Base-by-base conservation (phyloP, 495 filamentous ascomycete genomes). In the Antarctomyces pellizariae region DNA sequence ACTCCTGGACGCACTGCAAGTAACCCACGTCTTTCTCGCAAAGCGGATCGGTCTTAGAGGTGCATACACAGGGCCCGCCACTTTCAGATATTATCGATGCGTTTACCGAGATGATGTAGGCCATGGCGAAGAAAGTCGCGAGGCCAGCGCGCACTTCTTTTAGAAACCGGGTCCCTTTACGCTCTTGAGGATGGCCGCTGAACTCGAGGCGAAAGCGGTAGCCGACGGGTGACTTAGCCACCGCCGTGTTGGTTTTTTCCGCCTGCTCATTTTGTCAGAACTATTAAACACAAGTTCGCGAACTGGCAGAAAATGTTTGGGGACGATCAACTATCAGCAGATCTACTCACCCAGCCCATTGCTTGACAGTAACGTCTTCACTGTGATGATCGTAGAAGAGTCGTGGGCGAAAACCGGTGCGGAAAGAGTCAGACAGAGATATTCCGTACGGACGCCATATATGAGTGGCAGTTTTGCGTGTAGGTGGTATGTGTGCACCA, bases 101-200 rank as follows among this genome's bases (percentile, higher is more conserved):
- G 49, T 76, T 80, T 37, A 75, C 68, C 16, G 60, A 57, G 29
- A 70, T 63, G 41, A 76, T 75, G 42, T 67, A 78, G 40, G 76
- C 75, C 76, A 83, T 83, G 36, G 75, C 75, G 49, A 82, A 80
- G 56, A 83, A 80, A 25, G 76, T 75, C 16, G 75, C 75, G 2
- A 82, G 45, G 29, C 75, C 76, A 32, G 73, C 76, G 26, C 76
- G 67, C 23, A 80, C 45, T 50, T 83, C 75, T 13, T 74, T 82
- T 36, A 75, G 65, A 53, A 83, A 82, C 37, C 58, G 57, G n/a
- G 69, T 67, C 1, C 68, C 71, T 42, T 75, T 77, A 14, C 75
- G 61, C 40, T 74, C 71, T 39, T 51, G 57, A 25, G 53, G 64
- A 57, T 77, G 71, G 33, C 75, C 73, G 16, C 58, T 75, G 39